Conservation (phyloP, 768 basidiomycete genomes). For the Galerina sulciceps region DNA sequence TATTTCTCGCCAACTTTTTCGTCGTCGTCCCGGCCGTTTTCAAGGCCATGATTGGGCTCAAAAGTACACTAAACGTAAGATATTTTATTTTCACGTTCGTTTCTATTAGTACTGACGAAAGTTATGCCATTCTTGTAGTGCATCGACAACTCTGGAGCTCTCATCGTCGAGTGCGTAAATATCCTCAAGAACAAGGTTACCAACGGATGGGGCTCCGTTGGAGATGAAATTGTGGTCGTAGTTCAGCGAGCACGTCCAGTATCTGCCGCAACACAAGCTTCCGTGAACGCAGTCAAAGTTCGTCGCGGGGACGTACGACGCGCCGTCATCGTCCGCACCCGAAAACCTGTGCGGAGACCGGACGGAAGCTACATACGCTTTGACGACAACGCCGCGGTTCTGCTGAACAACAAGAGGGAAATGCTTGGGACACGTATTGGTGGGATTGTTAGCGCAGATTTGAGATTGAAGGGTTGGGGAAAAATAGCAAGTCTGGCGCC, state of each 20-base stretch:
- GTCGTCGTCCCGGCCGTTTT: constrained; percentile 14
- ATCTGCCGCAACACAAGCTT: constrained; percentile 64
- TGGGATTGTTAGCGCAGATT: constrained; percentile 89
- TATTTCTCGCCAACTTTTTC: constrained; percentile 2
- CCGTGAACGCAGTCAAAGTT: constrained; percentile 86
- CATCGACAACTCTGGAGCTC: constrained; percentile 96
- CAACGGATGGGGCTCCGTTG: constrained; percentile 90
- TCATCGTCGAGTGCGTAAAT: constrained; percentile 95
- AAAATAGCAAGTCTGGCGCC: constrained; percentile 93
- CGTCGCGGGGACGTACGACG: constrained; percentile 93
- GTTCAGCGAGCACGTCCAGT: constrained; percentile 90
- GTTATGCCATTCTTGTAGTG: constrained; percentile 49
- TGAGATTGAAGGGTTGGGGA: constrained; percentile 92
- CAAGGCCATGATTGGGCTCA: constrained; percentile 88
- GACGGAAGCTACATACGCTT: constrained; percentile 90
- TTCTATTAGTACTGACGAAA: not conserved
- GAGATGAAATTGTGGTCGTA: constrained; percentile 96
- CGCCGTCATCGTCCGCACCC: constrained; percentile 94
- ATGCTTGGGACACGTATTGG: constrained; percentile 95
- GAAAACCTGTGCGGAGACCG: constrained; percentile 81
- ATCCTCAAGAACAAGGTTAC: constrained; percentile 95
- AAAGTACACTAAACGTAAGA: constrained; percentile 84
- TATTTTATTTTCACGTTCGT: not conserved
- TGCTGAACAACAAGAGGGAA: constrained; percentile 94
- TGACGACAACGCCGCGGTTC: constrained; percentile 95